Conservation (phyloP, 2,329 filamentous ascomycete species). For the Diaporthe citrichinensis region DNA sequence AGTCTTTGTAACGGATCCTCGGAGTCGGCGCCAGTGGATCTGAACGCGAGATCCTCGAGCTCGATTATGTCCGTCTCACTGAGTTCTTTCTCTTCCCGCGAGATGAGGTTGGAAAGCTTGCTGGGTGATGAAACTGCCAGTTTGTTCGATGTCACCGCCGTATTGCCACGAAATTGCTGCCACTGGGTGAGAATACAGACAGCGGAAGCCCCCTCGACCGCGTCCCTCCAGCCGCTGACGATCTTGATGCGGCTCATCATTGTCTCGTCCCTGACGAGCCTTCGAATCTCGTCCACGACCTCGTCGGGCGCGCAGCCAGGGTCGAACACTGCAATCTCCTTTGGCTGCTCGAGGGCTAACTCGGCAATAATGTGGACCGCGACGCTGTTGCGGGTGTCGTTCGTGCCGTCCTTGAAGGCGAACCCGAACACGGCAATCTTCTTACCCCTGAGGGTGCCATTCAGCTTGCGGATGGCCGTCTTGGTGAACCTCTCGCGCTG, state of each 20-base stretch:
- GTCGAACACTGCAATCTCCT: conserved; percentile 67
- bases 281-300: conserved; percentile 48
- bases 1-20: conserved; percentile 47
- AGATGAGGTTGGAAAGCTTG: not conserved
- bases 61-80: conserved; percentile 49
- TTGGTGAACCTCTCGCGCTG: conserved; percentile 69
- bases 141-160: conserved; percentile 40
- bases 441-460: conserved; percentile 67
- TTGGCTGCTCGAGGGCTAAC: conserved; percentile 63
- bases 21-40: conserved; percentile 13
- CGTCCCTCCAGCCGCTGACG: conserved; percentile 57
- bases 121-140: not conserved
- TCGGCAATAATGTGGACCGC: conserved; percentile 66
- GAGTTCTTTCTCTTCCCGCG: conserved; percentile 29
- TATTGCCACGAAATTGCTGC: conserved; percentile 62
- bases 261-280: conserved; percentile 46
- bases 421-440: conserved; percentile 72
- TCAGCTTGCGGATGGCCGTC: conserved; percentile 66
- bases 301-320: conserved; percentile 57
- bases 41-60: conserved; percentile 45
- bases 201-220: conserved; percentile 60
- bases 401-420: conserved; percentile 74
- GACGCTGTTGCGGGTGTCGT: conserved; percentile 70
- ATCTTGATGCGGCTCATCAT: conserved; percentile 54
- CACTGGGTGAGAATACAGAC: conserved; percentile 67